A percentile compares a stretch with the other conserved stretches of the same genome.
Evolutionary conservation across 192 early-diverging fungal genomes (phyloP).

Genomic region (Coemansia sp.): DNA sequence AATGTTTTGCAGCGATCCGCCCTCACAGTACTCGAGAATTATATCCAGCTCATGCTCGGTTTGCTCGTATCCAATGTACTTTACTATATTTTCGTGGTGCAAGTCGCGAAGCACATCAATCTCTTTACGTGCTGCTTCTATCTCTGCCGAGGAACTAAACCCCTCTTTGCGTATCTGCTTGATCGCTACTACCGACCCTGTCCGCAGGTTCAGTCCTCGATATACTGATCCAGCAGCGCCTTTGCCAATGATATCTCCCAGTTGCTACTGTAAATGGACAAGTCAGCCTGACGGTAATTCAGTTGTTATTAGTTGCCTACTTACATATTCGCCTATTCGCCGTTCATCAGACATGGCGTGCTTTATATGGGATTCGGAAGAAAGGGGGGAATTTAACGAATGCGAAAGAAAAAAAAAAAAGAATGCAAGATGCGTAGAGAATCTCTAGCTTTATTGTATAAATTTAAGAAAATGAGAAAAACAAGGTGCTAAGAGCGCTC

Average conservation of each 20-base stretch:
- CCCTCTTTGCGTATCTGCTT: constrained; percentile 65
- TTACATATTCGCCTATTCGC: constrained; percentile 55
- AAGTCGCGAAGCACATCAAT: constrained; percentile 82
- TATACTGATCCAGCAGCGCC: constrained; percentile 73
- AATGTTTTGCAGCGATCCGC: constrained; percentile 68
- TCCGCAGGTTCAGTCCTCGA: constrained; percentile 63
- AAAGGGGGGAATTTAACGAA: neutral
- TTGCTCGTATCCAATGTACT: constrained; percentile 74
- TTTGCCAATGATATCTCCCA: constrained; percentile 72
- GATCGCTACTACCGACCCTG: constrained; percentile 67
- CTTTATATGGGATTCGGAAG: constrained; percentile 5
- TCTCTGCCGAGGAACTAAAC: constrained; percentile 60
- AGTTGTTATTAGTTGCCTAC: constrained; percentile 2
- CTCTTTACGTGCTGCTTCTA: constrained; percentile 68
- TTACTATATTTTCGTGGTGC: constrained; percentile 65
- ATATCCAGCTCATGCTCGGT: constrained; percentile 71
- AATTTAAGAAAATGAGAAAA: neutral
- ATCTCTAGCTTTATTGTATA: neutral
- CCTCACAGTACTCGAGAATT: constrained; percentile 80
- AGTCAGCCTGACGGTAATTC: neutral
- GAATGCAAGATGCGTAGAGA: neutral
- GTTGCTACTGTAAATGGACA: constrained; percentile 42
- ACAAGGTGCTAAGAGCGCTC: neutral
- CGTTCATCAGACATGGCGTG: constrained; percentile 38
- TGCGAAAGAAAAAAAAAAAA: neutral